phyloP scores from a whole-genome alignment of 2,329 filamentous ascomycete genomes.

The Hymenoscyphus fraxineus region DNA sequence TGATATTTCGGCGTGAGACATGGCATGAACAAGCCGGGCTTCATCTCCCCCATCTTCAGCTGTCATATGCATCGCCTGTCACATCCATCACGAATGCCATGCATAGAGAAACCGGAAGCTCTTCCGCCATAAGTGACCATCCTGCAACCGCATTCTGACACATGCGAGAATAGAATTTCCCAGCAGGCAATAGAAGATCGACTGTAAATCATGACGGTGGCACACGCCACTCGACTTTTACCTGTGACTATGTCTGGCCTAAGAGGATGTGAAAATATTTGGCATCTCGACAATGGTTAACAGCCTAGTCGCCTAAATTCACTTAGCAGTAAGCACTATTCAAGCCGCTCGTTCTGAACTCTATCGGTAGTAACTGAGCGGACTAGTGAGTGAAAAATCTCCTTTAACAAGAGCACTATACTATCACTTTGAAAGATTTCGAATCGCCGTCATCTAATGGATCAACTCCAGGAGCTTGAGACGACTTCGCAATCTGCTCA shows the following conservation, averaged over 20 bases:
- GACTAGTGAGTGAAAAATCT: too few relatives aligned
- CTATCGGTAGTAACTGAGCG: not conserved
- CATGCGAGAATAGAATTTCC: not conserved
- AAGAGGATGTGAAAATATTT: not conserved
- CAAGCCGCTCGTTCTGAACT: not conserved
- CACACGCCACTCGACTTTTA: not conserved
- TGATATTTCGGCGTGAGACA: not conserved
- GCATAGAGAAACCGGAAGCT: not conserved
- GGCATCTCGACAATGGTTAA: not conserved
- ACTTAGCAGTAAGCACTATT: not conserved
- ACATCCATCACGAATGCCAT: not conserved
- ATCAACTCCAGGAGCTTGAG: too few relatives aligned
- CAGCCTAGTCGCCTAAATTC: not conserved
- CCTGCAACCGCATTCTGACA: not conserved
- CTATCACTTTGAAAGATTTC: too few relatives aligned
- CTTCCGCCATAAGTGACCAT: not conserved
- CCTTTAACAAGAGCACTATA: too few relatives aligned
- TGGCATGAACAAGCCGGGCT: not conserved
- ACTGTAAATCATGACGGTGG: not conserved
- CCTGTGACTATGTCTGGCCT: not conserved
- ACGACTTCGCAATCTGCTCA: too few relatives aligned
- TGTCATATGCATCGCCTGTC: not conserved
- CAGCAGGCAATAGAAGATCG: not conserved
- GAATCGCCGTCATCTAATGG: too few relatives aligned
- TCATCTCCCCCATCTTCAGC: slow-evolving; percentile 3